Evolutionary conservation across 2,329 filamentous ascomycete species (phyloP).

Genomic region (Sporothrix dimorphospora): DNA sequence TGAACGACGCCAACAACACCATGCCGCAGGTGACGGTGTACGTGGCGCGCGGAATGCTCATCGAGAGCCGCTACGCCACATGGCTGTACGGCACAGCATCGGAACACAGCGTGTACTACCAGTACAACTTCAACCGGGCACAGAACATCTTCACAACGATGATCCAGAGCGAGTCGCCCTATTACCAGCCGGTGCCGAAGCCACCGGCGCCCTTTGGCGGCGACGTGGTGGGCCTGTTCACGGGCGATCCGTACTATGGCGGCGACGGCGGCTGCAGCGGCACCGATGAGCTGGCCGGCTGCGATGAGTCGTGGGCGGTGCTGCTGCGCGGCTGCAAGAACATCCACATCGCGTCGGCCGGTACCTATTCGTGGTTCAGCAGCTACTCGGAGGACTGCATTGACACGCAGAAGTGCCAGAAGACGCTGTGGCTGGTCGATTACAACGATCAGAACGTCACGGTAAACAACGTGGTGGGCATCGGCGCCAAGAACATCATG

Average conservation of each 20-base stretch:
- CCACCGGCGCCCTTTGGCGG: constrained; percentile 33
- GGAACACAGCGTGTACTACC: constrained; percentile 55
- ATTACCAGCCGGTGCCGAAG: constrained; percentile 55
- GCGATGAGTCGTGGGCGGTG: constrained; percentile 37
- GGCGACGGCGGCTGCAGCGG: not conserved
- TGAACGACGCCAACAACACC: not conserved
- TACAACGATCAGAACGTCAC: constrained; percentile 30
- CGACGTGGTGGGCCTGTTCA: not conserved
- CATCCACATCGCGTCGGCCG: constrained; percentile 36
- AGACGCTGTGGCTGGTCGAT: constrained; percentile 34
- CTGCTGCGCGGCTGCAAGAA: constrained; percentile 30
- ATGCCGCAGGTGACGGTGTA: not conserved
- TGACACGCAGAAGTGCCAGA: constrained; percentile 36
- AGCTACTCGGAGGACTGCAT: not conserved
- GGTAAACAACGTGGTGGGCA: too few relatives aligned
- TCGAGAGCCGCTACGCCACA: constrained; percentile 40
- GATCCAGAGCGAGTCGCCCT: constrained; percentile 70
- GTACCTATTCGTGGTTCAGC: constrained; percentile 37
- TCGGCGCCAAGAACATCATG: too few relatives aligned
- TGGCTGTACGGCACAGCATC: constrained; percentile 50
- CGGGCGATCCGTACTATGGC: constrained; percentile 32
- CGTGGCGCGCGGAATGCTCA: constrained; percentile 40
- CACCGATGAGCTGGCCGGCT: constrained; percentile 28
- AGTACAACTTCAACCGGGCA: constrained; percentile 55
- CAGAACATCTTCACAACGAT: constrained; percentile 59